Percentiles rank a stretch among this genome's conserved stretches.
Conservation (phyloP, 305 asterid genomes). For the Fraxinus greggii region DNA sequence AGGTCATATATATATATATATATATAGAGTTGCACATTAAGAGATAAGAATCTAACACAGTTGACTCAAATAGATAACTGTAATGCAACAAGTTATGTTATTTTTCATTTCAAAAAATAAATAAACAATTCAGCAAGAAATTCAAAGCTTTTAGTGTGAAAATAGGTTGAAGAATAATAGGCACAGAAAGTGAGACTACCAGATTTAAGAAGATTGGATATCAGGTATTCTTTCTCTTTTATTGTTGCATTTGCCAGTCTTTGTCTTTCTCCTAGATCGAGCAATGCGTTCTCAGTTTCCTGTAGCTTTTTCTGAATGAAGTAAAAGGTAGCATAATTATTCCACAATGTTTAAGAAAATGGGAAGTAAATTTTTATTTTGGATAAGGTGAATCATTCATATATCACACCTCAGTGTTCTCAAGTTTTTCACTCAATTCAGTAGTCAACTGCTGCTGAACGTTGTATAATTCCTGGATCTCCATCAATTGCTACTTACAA, state of each 20-base stretch:
- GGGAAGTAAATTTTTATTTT: background rate
- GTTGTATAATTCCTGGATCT: conserved; percentile 41
- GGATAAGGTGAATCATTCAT: conserved; percentile 1
- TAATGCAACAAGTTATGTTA: background rate
- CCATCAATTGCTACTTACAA: conserved; percentile 43
- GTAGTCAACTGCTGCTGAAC: conserved; percentile 45
- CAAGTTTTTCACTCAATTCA: conserved; percentile 39
- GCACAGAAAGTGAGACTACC: conserved; percentile 31
- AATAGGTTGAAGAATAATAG: background rate
- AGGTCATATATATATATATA: no score
- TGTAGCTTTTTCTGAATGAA: conserved; percentile 43
- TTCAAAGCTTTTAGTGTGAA: background rate
- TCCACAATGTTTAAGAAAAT: background rate
- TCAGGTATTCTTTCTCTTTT: conserved; percentile 42
- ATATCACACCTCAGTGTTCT: conserved; percentile 36
- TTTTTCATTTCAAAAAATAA: background rate
- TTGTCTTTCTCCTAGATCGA: conserved; percentile 38
- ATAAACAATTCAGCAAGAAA: background rate
- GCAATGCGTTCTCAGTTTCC: conserved; percentile 39
- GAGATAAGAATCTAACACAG: background rate
- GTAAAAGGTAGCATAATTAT: conserved; percentile 3
- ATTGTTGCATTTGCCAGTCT: conserved; percentile 32
- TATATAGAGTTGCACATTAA: no score
- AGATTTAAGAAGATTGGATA: conserved; percentile 38
- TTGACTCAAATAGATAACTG: background rate